A percentile compares a stretch with the other conserved stretches of the same genome.
phyloP scores from a whole-genome alignment of 2,329 filamentous ascomycete genomes.

The Malbranchea cinnamomea region DNA sequence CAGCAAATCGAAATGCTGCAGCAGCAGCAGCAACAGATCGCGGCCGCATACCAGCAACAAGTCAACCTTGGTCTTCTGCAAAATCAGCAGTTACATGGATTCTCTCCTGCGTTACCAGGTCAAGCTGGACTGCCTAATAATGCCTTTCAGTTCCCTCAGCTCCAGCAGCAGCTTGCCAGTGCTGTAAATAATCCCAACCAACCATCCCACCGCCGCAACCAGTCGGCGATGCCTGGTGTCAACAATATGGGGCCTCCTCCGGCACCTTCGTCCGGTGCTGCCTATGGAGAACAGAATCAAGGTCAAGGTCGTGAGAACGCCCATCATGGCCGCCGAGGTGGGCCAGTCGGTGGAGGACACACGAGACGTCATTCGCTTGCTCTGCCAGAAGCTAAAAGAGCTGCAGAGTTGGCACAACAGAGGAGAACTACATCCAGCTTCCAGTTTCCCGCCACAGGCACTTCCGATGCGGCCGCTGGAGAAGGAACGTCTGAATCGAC shows the following conservation, averaged over 20 bases:
- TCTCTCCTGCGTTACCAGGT: slow-evolving; percentile 58
- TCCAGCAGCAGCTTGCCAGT: slow-evolving; percentile 35
- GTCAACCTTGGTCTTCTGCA: slow-evolving; percentile 69
- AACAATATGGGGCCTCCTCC: slow-evolving; percentile 79
- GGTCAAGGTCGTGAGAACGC: slow-evolving; percentile 44
- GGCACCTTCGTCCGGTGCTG: slow-evolving; percentile 75
- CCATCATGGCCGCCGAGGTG: slow-evolving; percentile 56
- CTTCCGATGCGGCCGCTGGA: slow-evolving; percentile 33
- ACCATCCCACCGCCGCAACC: slow-evolving; percentile 89
- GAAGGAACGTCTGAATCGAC: slow-evolving; percentile 36
- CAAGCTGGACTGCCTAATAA: slow-evolving; percentile 54
- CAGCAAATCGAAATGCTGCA: slow-evolving; percentile 91
- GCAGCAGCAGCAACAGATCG: slow-evolving; percentile 95
- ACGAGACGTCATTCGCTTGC: slow-evolving; percentile 89
- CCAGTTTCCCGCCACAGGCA: slow-evolving; percentile 65
- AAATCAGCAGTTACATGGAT: slow-evolving; percentile 60
- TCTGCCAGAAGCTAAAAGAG: slow-evolving; percentile 91
- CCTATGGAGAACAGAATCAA: slow-evolving; percentile 37
- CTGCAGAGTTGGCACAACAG: slow-evolving; percentile 89
- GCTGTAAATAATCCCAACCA: slow-evolving; percentile 64
- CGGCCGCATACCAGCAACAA: slow-evolving; percentile 92
- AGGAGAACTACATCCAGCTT: slow-evolving; percentile 89
- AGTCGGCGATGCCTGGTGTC: slow-evolving; percentile 89
- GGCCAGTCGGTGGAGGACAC: slow-evolving; percentile 61
- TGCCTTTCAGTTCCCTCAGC: slow-evolving; percentile 80